Conservation (phyloP, 2,329 filamentous ascomycete genomes). For the Sphaerulina vaccinii region DNA sequence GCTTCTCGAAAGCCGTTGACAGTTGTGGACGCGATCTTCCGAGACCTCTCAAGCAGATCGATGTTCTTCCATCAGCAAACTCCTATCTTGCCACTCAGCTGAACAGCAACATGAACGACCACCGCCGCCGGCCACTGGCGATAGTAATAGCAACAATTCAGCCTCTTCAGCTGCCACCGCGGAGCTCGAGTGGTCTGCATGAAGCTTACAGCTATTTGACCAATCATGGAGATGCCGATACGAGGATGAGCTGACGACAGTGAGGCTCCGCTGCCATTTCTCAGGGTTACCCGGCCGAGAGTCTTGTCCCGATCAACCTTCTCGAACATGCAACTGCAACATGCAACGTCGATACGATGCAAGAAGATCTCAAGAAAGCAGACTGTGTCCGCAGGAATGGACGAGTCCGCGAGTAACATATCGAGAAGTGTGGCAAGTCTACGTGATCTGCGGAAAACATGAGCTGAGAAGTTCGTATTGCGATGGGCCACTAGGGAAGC, state of each 20-base stretch:
- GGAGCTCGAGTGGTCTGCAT: conserved; percentile 1
- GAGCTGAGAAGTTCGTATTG: too few relatives aligned
- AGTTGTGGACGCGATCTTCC: too few relatives aligned
- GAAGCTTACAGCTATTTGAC: background rate
- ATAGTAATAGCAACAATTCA: background rate
- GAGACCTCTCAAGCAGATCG: too few relatives aligned
- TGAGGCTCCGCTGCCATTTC: conserved; percentile 4
- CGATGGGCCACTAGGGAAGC: too few relatives aligned
- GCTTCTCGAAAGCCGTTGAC: too few relatives aligned
- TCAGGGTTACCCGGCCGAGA: conserved; percentile 4
- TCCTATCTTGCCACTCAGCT: too few relatives aligned
- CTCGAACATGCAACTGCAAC: background rate
- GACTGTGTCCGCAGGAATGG: too few relatives aligned
- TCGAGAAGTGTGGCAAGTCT: too few relatives aligned
- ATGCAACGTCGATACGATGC: conserved; percentile 5
- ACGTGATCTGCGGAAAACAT: too few relatives aligned
- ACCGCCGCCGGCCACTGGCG: too few relatives aligned
- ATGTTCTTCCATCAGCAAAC: too few relatives aligned
- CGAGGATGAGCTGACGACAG: conserved; percentile 5
- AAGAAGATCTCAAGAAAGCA: background rate
- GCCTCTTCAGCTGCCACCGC: background rate
- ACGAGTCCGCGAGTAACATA: background rate
- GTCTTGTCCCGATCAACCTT: background rate
- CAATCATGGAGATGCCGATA: conserved; percentile 7
- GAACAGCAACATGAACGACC: too few relatives aligned